Evolutionary conservation across 352 stramenopile species (phyloP), one percentile per base, ranked within the genome.

Genomic region (Pythium aristosporum): DNA sequence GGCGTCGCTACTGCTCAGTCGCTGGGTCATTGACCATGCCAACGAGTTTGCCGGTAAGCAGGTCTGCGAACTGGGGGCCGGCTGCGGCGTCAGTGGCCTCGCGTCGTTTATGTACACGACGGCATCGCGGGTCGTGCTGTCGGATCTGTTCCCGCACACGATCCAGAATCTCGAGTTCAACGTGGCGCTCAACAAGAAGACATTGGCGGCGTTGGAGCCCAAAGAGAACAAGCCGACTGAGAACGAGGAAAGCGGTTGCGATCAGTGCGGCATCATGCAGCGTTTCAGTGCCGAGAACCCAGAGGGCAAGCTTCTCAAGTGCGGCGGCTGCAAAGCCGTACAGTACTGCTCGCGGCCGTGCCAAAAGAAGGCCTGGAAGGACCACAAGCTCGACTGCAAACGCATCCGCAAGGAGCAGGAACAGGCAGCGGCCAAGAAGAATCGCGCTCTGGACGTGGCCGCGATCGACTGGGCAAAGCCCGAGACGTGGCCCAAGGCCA

Each of bases 281-380:
- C 76, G 77, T 4, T 95, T 93, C 68, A 84, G 76, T 9, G 61
- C 82, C 2, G 87, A 95, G 23, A 95, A 95, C 46, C 85, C 81
- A n/a, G 87, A 95, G 15, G 87, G 87, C 5, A 92, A 92, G 55
- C 77, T 95, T n/a, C 87, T 92, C 74, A 87, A 86, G 59, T 96
- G 88, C 49, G 83, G 79, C 16, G 80, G 78, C 10, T 96, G 87
- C 68, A 79, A 76, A 48, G 72, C 66, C 12, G 76, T 81, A n/a
- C 73, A 75, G n/a, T 96, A 95, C 69, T 96, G 88, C 74, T 91
- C 80, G 16, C 85, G 85, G 20, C 83, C 84, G 52, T 94, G 85
- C 49, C 88, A 96, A 68, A 93, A 93, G 72, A 87, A 88, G 48
- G 86, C 85, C 5, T 96, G 86, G 86, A 94, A 90, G 56, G 70